These are phyloP conservation scores for Astrocystis sublimbata DNA, from an alignment of 495 filamentous ascomycete genomes.

Conservation along the genomic window DNA sequence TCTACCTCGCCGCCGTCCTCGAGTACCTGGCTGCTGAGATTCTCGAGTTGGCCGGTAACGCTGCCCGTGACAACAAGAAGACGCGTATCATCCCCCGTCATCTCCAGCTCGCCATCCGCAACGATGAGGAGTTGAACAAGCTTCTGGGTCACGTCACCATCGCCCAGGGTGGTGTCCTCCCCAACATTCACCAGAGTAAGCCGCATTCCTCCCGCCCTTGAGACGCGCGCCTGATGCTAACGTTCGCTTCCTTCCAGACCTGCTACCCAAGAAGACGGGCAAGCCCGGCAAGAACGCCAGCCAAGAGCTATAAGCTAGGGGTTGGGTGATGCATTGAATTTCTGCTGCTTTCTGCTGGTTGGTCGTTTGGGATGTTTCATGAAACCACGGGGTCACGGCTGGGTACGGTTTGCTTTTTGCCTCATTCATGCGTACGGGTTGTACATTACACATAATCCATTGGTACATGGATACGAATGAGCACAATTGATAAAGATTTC, in stretches of 20 bases:
- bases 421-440: constrained; percentile 76
- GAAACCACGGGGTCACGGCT: constrained; percentile 81
- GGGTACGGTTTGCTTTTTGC: constrained; percentile 79
- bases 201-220: constrained; percentile 20
- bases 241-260: constrained; percentile 61
- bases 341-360: constrained; percentile 66
- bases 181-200: constrained; percentile 98
- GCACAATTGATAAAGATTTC: constrained; percentile 44
- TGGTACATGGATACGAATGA: constrained; percentile 68
- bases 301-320: constrained; percentile 94
- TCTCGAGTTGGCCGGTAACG: constrained; percentile 97
- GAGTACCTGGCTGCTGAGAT: constrained; percentile 99
- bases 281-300: constrained; percentile 87
- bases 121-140: constrained; percentile 99
- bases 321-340: constrained; percentile 40
- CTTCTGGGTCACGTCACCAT: constrained; percentile 98
- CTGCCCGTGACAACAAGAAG: constrained; percentile 99
- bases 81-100: constrained; percentile 99
- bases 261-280: constrained; percentile 95
- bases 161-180: constrained; percentile 98
- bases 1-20: constrained; percentile 96
- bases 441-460: constrained; percentile 78
- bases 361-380: constrained; percentile 72
- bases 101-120: constrained; percentile 98
- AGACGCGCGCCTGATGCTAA: constrained; percentile 42